Base-by-base conservation (phyloP, 2,329 filamentous ascomycete genomes). In the Botrytis hyacinthi region DNA sequence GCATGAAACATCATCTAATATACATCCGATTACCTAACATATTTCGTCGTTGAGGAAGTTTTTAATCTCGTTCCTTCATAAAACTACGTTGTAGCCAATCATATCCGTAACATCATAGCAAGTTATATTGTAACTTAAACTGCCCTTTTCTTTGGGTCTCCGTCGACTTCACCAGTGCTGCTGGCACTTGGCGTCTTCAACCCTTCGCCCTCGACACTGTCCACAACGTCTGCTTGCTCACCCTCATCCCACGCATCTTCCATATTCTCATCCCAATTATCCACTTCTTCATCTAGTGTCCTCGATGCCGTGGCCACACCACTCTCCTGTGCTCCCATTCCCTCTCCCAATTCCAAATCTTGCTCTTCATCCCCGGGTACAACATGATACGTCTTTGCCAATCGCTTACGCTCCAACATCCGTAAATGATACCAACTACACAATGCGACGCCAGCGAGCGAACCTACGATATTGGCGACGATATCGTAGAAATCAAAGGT, bases 371-470 rank as follows among this genome's bases (percentile, higher is more conserved):
- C 87, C 42, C 89, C 90, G 0, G 92, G 88, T 9, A 97, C 87
- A 10, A 88, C 87, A 71, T 88, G 87, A 80, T 97, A 97, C 70
- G 89, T 88, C 80, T 92, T 92, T 72, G 89, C 89, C 79, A 89
- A 86, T 74, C 95, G 88, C 81, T 92, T 93, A 75, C 96, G 88
- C 82, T 98, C 95, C 57, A 98, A 85, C 94, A 98, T 98, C 74
- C 96, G 91, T 80, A 93, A 92, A 83, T 99, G 96, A 81, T 99
- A 99, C 92, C 93, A 95, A 73, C 90, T 91, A 81, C 93, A 97
- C 32, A 97, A 81, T 0, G 87, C 91, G 32, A 98, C 81, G 0
- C 89, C 94, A 0, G 86, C 84, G 22, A 92, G 83, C 76, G 92
- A 95, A 60, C 96, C 96, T 59, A 93, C 84, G 0, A 97, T 83